A percentile compares a stretch with the other conserved stretches of the same genome.
Evolutionary conservation across 345 rosid species (phyloP).

Genomic region (rapeseed (Brassica napus)): Da-Ae NC_063439.1:2869501-2870000

Average conservation of each 20-base stretch:
- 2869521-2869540: constrained; percentile 10
- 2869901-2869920: constrained; percentile 15
- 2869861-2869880: constrained; percentile 5
- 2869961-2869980: constrained; percentile 95
- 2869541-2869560: constrained; percentile 37
- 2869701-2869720: background rate
- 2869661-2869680: constrained; percentile 38
- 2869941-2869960: constrained; percentile 63
- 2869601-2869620: constrained; percentile 81
- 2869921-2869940: constrained; percentile 8
- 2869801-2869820: constrained; percentile 21
- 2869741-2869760: constrained; percentile 12
- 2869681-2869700: constrained; percentile 9
- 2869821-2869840: constrained; percentile 18
- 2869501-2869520: constrained; percentile 25
- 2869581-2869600: constrained; percentile 70
- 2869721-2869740: constrained; percentile 12
- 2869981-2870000: constrained; percentile 72
- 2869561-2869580: constrained; percentile 97
- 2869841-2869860: constrained; percentile 18
- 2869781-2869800: constrained; percentile 19
- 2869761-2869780: constrained; percentile 17
- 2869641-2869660: constrained; percentile 80
- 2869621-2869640: constrained; percentile 81
- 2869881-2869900: constrained; percentile 15